Evolutionary conservation across 2,329 filamentous ascomycete species (phyloP), one percentile per base, ranked within the genome.

Genomic region (Zasmidium citrigriseum): DNA sequence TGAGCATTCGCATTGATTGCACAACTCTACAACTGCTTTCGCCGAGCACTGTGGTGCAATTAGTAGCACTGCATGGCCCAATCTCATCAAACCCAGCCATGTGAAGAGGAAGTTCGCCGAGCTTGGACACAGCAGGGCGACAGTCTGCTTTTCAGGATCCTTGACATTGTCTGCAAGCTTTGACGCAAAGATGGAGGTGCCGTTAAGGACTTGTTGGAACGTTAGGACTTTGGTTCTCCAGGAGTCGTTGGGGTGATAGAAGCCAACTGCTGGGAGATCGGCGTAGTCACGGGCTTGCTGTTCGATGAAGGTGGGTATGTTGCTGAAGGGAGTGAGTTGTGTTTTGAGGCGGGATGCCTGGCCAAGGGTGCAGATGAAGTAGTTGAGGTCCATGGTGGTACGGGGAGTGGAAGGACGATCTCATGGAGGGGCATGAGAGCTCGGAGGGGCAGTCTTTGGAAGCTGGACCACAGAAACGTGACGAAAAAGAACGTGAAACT

Each of bases 361-460:
- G 1, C 83, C 85, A 1, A 88, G 76, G 0, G 84, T 86, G 68
- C 85, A 87, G 2, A 80, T 80, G 66, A 87, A 87, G 69, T 87
- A 86, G 58, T 82, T 85, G 10, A 65, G 54, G 11, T 68, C 53
- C 48, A 44, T 52, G 3, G 11, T 52, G 5, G 34, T n/a, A 24
- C 7, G 47, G 24, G 23, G 21, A 7, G 11, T 38, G 29, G 10
- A 38, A n/a, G n/a, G 10, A n/a, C 29, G 29, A 10, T 38, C 29
- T 38, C 29, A n/a, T n/a, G n/a, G n/a, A n/a, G n/a, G n/a, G n/a
- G n/a, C n/a, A n/a, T n/a, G n/a, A n/a, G n/a, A n/a, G n/a, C n/a
- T n/a, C n/a, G n/a, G n/a, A n/a, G n/a, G n/a, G n/a, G n/a, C n/a
- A n/a, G n/a, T n/a, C n/a, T n/a, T n/a, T n/a, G n/a, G n/a, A n/a